Base-by-base conservation (phyloP, 192 early-diverging fungal species). In the Hyaloraphidium curvatum region DNA sequence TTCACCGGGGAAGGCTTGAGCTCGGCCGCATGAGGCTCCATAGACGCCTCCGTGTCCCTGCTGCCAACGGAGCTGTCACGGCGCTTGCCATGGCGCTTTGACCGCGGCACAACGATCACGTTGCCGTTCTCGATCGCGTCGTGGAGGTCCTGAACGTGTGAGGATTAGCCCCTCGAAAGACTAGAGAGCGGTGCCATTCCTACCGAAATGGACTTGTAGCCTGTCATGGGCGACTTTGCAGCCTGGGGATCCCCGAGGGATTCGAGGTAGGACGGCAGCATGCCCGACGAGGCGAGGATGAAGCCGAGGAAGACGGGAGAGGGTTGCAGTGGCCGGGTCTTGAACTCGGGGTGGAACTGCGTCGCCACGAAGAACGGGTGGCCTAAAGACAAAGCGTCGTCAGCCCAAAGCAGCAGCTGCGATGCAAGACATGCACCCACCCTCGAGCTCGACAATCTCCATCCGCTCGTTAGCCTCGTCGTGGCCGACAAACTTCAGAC, bases 311-410 rank as follows among this genome's bases (percentile, higher is more conserved):
- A 99, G 13, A 81, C 73, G 31, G 95, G 87, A 4, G 82, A 81
- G 9, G 95, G 95, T 60, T 74, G 81, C 40, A 96, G 68, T 1
- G 95, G 95, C 30, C 90, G 81, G 30, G 91, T 97, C 50, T 91
- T 72, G 74, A 91, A 93, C 68, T 98, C 95, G 27, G 95, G 95
- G 57, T 98, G 95, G 63, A 82, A 97, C 76, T 98, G 95, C 22
- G 75, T 78, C 50, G 77, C 95, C 28, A 98, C 82, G 73, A 82
- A 98, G 69, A 79, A 98, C 13, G 92, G 89, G 63, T 98, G 95
- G 52, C 78, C 35, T 13, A 37, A 37, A 37, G 35, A 37, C 17
- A 11, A 11, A 37, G 11, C 35, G 11, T 37, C 17, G 11, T 37
- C 35, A 37, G 35, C 11, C 35, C 35, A 37, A 37, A 37, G 35